phyloP scores from a whole-genome alignment of 805 yeast genomes.

The Saturnispora galanensis region DNA sequence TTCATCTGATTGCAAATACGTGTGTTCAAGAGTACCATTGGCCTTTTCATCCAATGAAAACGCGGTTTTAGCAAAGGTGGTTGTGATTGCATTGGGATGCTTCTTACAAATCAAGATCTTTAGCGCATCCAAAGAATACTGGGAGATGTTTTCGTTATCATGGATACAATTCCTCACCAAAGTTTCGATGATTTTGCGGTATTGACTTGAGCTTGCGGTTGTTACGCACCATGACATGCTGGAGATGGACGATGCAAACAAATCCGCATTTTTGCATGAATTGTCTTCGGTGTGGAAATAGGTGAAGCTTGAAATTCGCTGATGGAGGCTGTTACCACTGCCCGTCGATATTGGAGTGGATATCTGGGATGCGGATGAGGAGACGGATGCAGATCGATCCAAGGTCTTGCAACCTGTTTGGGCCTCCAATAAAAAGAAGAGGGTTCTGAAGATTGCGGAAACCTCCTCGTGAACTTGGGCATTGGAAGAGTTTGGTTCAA shows the following conservation, averaged over 20 bases:
- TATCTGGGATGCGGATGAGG: slow-evolving; percentile 6
- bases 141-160: slow-evolving; percentile 48
- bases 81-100: slow-evolving; percentile 61
- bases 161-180: slow-evolving; percentile 72
- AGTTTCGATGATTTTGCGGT: slow-evolving; percentile 61
- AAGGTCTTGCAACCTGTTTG: slow-evolving; percentile 37
- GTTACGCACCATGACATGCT: slow-evolving; percentile 62
- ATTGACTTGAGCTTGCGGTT: slow-evolving; percentile 26
- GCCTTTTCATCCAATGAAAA: slow-evolving; percentile 71
- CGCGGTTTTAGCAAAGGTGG: slow-evolving; percentile 69
- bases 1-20: slow-evolving; percentile 50
- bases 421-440: slow-evolving; percentile 52
- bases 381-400: slow-evolving; percentile 7
- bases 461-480: slow-evolving; percentile 61
- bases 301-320: slow-evolving; percentile 31
- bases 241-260: slow-evolving; percentile 62
- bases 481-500: slow-evolving; percentile 36
- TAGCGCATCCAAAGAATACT: slow-evolving; percentile 54
- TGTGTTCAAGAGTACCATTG: slow-evolving; percentile 41
- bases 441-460: slow-evolving; percentile 42
- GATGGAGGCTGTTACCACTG: slow-evolving; percentile 20
- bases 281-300: slow-evolving; percentile 28
- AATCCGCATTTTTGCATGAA: slow-evolving; percentile 35
- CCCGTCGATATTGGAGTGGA: slow-evolving; percentile 16
- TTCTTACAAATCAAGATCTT: slow-evolving; percentile 56